A percentile compares a stretch with the other conserved stretches of the same genome.
phyloP scores from a whole-genome alignment of 129 eudicot genomes.

The Lactuca sativa region DNA sequence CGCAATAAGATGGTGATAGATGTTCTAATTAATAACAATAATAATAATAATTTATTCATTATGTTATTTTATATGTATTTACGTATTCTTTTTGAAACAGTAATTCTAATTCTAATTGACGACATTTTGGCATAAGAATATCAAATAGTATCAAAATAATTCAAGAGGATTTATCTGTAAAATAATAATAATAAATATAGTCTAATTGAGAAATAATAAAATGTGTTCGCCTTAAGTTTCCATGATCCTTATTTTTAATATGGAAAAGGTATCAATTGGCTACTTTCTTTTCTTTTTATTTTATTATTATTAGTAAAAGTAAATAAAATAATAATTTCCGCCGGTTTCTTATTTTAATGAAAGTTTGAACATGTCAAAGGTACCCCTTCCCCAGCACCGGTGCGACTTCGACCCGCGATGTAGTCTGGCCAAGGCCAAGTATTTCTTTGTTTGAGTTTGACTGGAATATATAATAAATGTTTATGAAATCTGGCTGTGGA shows the following conservation, averaged over 20 bases:
- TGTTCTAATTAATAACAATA: no score
- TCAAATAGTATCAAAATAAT: background rate
- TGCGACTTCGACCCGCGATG: background rate
- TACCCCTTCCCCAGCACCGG: background rate
- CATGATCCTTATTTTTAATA: background rate
- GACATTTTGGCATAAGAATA: background rate
- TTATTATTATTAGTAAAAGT: background rate
- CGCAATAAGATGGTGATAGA: no score
- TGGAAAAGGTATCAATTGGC: constrained; percentile 21
- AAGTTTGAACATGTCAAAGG: constrained; percentile 21
- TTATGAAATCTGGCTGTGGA: background rate
- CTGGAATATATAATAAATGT: background rate
- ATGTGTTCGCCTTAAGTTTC: background rate
- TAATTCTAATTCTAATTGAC: no score
- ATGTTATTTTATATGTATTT: no score
- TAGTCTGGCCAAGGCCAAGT: constrained; percentile 3
- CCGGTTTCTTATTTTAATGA: constrained; percentile 18
- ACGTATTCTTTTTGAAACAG: no score
- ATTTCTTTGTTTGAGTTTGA: background rate
- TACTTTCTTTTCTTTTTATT: background rate
- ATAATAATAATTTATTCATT: no score
- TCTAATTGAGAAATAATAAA: background rate
- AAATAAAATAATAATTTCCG: constrained; percentile 3
- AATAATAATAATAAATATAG: background rate
- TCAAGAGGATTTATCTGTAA: background rate